A percentile compares a stretch with the other conserved stretches of the same genome.
Conservation (phyloP, 1,284 basidiomycete species). For the Ceratobasidium sp. region DNA sequence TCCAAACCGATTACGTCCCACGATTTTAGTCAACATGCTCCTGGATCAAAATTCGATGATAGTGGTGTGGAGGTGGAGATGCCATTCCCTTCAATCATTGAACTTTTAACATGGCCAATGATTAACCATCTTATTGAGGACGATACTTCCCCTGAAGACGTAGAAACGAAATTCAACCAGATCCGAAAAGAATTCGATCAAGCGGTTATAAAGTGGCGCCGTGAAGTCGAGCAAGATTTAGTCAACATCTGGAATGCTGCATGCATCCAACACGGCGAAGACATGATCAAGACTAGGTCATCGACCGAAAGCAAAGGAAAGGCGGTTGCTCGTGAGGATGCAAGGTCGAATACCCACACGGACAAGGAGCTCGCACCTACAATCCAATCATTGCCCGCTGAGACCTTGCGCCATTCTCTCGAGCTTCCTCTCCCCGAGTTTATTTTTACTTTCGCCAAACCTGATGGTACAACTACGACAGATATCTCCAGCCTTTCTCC, state of each 20-base stretch:
- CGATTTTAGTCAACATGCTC: too few relatives aligned
- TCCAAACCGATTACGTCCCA: too few relatives aligned
- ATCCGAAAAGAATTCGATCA: neutral
- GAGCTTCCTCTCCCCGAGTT: too few relatives aligned
- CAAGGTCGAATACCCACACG: too few relatives aligned
- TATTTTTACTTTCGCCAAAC: too few relatives aligned
- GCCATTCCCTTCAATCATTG: slow-evolving; percentile 8
- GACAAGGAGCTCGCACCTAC: too few relatives aligned
- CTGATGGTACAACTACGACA: too few relatives aligned
- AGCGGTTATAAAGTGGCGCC: neutral
- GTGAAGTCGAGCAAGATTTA: neutral
- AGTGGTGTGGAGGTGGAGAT: neutral
- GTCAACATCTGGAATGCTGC: neutral
- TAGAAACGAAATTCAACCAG: neutral
- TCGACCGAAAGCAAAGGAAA: neutral
- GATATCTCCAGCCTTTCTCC: too few relatives aligned
- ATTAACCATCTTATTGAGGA: neutral
- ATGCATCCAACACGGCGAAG: neutral
- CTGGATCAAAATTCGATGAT: neutral
- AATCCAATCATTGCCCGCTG: too few relatives aligned
- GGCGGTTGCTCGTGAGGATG: neutral
- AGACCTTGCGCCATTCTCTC: too few relatives aligned
- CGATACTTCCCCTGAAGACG: neutral
- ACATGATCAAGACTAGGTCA: neutral
- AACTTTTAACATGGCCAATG: slow-evolving; percentile 1